Evolutionary conservation across 192 early-diverging fungal genomes (phyloP).

Genomic region (Entomortierella beljakovae): DNA sequence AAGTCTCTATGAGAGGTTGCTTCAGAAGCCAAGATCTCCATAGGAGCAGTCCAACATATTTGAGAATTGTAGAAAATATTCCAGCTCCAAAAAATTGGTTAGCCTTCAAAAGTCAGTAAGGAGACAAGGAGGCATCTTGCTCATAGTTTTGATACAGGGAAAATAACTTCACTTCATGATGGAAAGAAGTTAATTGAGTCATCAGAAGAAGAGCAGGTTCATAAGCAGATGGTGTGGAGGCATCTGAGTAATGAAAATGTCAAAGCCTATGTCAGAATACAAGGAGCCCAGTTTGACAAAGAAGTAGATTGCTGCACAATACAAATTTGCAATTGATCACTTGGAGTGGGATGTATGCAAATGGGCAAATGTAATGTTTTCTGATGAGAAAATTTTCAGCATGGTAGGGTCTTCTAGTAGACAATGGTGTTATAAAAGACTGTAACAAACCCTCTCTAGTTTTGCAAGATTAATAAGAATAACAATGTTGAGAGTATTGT

Average conservation of each 20-base stretch:
- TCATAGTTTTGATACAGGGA: no score
- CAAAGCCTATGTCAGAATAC: background rate
- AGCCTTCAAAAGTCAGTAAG: no score
- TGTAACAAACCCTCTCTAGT: no score
- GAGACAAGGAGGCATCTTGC: no score
- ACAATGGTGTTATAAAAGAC: constrained; percentile 1
- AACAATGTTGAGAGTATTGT: no score
- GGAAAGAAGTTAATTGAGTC: constrained; percentile 9
- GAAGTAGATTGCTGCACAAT: background rate
- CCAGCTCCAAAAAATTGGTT: no score
- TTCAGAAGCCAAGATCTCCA: no score
- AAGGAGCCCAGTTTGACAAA: constrained; percentile 4
- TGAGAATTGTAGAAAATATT: no score
- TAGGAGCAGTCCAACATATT: no score
- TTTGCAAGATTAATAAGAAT: no score
- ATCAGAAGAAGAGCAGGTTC: constrained; percentile 9
- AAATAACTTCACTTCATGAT: no score
- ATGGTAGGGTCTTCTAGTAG: background rate
- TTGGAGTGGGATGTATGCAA: constrained; percentile 10
- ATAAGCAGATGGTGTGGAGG: background rate
- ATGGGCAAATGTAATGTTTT: constrained; percentile 27
- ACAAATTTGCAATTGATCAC: constrained; percentile 17
- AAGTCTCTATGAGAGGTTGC: no score
- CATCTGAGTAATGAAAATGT: constrained; percentile 1
- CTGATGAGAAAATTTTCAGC: background rate